Evolutionary conservation across 2,329 filamentous ascomycete species (phyloP).

Genomic region (Paraconiothyrium sp.): DNA sequence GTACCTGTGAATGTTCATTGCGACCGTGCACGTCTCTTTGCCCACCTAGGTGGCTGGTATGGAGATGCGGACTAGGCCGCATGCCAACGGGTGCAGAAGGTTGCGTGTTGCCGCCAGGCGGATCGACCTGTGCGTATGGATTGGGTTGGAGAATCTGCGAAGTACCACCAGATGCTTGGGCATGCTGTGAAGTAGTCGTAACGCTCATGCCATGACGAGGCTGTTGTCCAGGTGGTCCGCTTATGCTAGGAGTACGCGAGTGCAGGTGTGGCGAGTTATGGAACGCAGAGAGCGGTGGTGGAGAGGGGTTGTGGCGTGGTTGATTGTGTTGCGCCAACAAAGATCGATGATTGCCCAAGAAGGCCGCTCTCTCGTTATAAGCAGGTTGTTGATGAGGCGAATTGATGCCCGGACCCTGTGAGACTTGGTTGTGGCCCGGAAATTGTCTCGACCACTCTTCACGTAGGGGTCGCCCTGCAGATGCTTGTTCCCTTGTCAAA

Average conservation of each 20-base stretch:
- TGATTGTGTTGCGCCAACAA: conserved; percentile 46
- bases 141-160: conserved; percentile 48
- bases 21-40: conserved; percentile 39
- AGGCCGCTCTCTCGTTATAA: conserved; percentile 33
- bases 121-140: conserved; percentile 49
- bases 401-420: conserved; percentile 33
- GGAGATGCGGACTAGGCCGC: conserved; percentile 49
- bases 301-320: conserved; percentile 44
- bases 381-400: conserved; percentile 42
- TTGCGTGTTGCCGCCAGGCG: conserved; percentile 38
- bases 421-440: conserved; percentile 37
- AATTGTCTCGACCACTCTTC: conserved; percentile 47
- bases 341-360: conserved; percentile 39
- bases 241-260: conserved; percentile 47
- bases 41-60: conserved; percentile 39
- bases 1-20: conserved; percentile 45
- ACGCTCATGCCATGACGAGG: conserved; percentile 37
- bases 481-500: conserved; percentile 40
- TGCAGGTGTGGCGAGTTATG: conserved; percentile 46
- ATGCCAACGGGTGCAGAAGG: conserved; percentile 46
- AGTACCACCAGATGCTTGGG: conserved; percentile 26
- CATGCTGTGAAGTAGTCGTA: conserved; percentile 28
- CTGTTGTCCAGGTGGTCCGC: conserved; percentile 35
- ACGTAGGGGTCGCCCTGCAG: conserved; percentile 31
- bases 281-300: conserved; percentile 42